Conservation (phyloP, 2,329 filamentous ascomycete species). For the Trichoderma guizhouense region DNA sequence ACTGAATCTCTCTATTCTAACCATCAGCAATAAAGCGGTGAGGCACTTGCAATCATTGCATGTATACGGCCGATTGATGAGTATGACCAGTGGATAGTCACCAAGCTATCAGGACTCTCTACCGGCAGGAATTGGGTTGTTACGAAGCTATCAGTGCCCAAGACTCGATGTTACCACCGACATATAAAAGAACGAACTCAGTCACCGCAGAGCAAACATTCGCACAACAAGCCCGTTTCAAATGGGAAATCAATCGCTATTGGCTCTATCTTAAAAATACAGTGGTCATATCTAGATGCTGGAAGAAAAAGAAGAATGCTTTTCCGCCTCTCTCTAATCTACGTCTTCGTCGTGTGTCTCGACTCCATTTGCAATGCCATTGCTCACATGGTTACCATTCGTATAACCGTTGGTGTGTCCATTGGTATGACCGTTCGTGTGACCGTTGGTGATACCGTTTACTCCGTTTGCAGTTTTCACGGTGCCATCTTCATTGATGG, state of each 20-base stretch:
- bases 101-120: neutral
- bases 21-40: neutral
- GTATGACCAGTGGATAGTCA: neutral
- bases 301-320: neutral
- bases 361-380: slow-evolving; percentile 28
- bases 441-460: slow-evolving; percentile 17
- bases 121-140: neutral
- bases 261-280: neutral
- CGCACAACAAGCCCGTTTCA: neutral
- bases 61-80: neutral
- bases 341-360: slow-evolving; percentile 42
- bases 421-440: slow-evolving; percentile 40
- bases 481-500: slow-evolving; percentile 57
- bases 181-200: neutral
- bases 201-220: neutral
- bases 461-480: slow-evolving; percentile 43
- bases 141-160: neutral
- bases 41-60: neutral
- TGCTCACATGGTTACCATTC: neutral
- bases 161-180: neutral
- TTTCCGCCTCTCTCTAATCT: slow-evolving; percentile 32
- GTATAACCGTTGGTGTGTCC: slow-evolving; percentile 44
- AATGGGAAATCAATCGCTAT: neutral
- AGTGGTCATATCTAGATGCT: neutral
- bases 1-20: neutral